Conservation (phyloP, 805 yeast species). For the Metschnikowia continentalis region DNA sequence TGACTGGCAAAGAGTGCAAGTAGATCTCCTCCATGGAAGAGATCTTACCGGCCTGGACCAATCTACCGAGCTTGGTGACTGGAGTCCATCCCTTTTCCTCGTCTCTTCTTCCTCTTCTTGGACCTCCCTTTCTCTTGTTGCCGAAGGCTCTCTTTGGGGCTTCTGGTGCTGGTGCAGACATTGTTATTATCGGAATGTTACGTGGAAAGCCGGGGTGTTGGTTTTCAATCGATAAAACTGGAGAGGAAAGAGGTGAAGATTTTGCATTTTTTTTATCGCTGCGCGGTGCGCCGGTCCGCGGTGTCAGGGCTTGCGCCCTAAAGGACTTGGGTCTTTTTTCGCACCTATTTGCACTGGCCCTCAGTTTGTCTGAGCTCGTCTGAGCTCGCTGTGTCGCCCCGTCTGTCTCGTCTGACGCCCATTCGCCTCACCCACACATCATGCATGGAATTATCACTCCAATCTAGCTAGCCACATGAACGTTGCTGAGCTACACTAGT, state of each 20-base stretch:
- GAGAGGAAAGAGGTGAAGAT: slow-evolving; percentile 10
- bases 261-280: slow-evolving; percentile 4
- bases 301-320: slow-evolving; percentile 15
- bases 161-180: slow-evolving; percentile 43
- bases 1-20: slow-evolving; percentile 98
- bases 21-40: slow-evolving; percentile 95
- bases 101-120: slow-evolving; percentile 57
- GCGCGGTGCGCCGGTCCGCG: slow-evolving; percentile 1
- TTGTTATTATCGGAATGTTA: slow-evolving; percentile 54
- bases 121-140: slow-evolving; percentile 54
- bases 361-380: too few relatives aligned
- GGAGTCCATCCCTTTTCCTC: slow-evolving; percentile 99
- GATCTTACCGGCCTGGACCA: slow-evolving; percentile 98
- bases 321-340: background rate
- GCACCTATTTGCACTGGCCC: background rate
- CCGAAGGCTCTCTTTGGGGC: slow-evolving; percentile 50
- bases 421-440: background rate
- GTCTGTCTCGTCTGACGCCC: too few relatives aligned
- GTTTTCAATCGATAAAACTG: slow-evolving; percentile 56
- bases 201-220: slow-evolving; percentile 73
- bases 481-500: too few relatives aligned
- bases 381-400: too few relatives aligned
- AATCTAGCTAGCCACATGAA: too few relatives aligned
- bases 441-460: background rate
- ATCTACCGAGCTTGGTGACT: slow-evolving; percentile 99